Percentiles rank a stretch among this genome's conserved stretches.
Evolutionary conservation across 1,284 basidiomycete species (phyloP).

Genomic region (Cryptococcus sp.): DNA sequence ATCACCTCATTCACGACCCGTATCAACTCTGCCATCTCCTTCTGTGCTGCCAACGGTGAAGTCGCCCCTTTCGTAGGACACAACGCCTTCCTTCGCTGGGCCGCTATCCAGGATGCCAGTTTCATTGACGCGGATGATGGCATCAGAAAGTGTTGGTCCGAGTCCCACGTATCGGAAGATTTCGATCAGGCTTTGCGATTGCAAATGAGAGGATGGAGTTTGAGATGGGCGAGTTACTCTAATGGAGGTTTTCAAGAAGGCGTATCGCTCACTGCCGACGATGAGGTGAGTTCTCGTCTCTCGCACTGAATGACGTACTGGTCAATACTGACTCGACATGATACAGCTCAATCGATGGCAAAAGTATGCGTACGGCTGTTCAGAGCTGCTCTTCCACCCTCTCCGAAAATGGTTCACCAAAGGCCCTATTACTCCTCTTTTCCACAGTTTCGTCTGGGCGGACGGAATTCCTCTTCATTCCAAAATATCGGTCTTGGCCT

Average conservation of each 20-base stretch:
- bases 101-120: conserved; percentile 75
- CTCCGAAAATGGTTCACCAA: conserved; percentile 68
- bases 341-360: conserved; percentile 69
- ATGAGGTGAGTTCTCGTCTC: conserved; percentile 38
- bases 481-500: conserved; percentile 44
- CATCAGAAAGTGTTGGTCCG: conserved; percentile 72
- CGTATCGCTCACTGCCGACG: conserved; percentile 65
- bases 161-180: conserved; percentile 79
- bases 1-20: conserved; percentile 75
- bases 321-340: not conserved
- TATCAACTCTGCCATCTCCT: conserved; percentile 66
- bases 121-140: conserved; percentile 69
- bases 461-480: conserved; percentile 55
- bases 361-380: conserved; percentile 75
- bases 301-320: not conserved
- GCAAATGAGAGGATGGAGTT: conserved; percentile 63
- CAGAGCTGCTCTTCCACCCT: conserved; percentile 75
- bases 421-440: conserved; percentile 75
- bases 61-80: conserved; percentile 80
- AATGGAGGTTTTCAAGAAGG: conserved; percentile 82
- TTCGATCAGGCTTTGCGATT: conserved; percentile 73
- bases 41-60: conserved; percentile 71
- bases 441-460: conserved; percentile 74
- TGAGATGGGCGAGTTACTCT: conserved; percentile 81
- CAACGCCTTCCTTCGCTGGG: conserved; percentile 86